Evolutionary conservation across 176 grass and related monocot genomes (phyloP).

Genomic region (Eleusine coracana): DNA sequence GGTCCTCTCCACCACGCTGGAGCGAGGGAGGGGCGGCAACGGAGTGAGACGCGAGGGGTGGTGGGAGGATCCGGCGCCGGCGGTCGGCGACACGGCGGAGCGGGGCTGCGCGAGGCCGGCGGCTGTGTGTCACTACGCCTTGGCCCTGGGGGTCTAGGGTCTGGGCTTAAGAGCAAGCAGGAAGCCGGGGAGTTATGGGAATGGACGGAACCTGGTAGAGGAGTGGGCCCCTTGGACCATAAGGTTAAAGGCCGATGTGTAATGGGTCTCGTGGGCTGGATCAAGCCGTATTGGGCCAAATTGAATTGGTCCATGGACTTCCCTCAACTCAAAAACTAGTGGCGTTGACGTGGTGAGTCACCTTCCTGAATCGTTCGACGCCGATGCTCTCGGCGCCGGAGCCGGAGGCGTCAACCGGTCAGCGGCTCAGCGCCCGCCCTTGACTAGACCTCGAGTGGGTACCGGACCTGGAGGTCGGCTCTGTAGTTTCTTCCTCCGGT

Average conservation of each 20-base stretch:
- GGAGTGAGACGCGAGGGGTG: background rate
- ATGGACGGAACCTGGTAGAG: background rate
- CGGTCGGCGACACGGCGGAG: background rate
- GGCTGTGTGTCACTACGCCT: background rate
- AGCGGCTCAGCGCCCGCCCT: background rate
- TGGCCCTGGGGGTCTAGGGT: background rate
- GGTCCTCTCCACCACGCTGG: background rate
- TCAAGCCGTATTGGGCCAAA: background rate
- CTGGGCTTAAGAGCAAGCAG: background rate
- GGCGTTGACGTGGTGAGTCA: background rate
- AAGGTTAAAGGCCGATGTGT: background rate
- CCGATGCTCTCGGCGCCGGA: background rate
- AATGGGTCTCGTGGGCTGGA: background rate
- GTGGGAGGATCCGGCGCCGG: slow-evolving; percentile 7
- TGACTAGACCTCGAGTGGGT: background rate
- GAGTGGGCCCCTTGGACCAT: background rate
- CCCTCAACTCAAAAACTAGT: too few relatives aligned
- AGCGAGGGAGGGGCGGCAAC: background rate
- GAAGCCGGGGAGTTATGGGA: background rate
- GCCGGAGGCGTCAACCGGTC: background rate
- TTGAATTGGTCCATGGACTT: background rate
- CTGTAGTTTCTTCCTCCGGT: background rate
- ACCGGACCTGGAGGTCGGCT: background rate
- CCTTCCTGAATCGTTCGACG: background rate
- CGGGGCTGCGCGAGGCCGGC: background rate